Evolutionary conservation across 1,139 yeast genomes (phyloP).

Genomic region (Saccharomycopsis hybrid): DNA sequence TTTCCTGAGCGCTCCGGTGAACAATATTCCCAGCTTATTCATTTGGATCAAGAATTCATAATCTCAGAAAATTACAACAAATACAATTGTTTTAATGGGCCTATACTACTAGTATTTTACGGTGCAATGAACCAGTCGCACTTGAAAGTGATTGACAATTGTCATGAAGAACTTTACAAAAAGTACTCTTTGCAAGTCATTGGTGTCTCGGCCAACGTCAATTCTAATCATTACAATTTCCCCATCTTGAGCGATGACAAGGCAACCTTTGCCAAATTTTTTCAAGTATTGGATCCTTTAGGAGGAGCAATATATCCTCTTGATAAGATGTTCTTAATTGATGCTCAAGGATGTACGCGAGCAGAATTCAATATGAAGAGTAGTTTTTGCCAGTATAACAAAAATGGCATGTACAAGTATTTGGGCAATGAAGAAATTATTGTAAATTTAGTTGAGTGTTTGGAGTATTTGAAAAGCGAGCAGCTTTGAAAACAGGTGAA

Average conservation of each 20-base stretch:
- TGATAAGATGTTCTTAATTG: slow-evolving; percentile 35
- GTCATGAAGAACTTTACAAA: background rate
- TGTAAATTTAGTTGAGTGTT: slow-evolving; percentile 13
- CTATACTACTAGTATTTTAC: slow-evolving; percentile 12
- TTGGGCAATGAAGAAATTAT: slow-evolving; percentile 5
- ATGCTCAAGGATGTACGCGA: slow-evolving; percentile 24
- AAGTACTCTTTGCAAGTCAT: slow-evolving; percentile 5
- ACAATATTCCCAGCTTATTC: background rate
- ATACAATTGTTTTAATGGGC: background rate
- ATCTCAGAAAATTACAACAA: background rate
- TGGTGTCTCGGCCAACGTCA: slow-evolving; percentile 15
- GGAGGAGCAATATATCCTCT: slow-evolving; percentile 49
- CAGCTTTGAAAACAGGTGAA: too few relatives aligned
- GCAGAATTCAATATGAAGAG: slow-evolving; percentile 9
- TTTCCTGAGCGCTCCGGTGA: background rate
- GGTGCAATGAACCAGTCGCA: slow-evolving; percentile 12
- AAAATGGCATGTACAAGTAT: background rate
- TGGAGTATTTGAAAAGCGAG: slow-evolving; percentile 8
- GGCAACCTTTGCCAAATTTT: slow-evolving; percentile 29
- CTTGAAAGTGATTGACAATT: slow-evolving; percentile 5
- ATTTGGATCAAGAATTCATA: background rate
- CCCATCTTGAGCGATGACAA: slow-evolving; percentile 26
- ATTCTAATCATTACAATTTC: slow-evolving; percentile 17
- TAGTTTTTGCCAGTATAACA: background rate
- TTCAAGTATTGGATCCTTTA: slow-evolving; percentile 37